Percentiles rank a stretch among this genome's conserved stretches.
These are phyloP conservation scores for Centella asiatica DNA, from an alignment of 129 eudicot genomes.

Conservation along the genomic window DNA sequence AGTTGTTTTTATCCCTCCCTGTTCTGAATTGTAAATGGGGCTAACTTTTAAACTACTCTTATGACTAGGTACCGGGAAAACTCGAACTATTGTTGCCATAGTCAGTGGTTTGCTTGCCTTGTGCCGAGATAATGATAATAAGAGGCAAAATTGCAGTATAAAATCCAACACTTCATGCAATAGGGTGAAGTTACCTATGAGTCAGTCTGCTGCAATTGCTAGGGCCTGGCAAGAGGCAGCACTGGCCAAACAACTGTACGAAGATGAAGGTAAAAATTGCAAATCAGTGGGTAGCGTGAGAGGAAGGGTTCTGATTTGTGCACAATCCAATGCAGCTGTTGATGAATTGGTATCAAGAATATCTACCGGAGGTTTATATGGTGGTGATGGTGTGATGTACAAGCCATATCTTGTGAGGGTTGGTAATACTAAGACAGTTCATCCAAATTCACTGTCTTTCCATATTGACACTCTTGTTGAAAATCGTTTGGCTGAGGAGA, in stretches of 20 bases:
- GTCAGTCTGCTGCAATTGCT: constrained; percentile 86
- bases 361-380: constrained; percentile 74
- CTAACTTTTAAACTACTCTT: background rate
- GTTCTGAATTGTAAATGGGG: background rate
- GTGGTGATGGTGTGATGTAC: constrained; percentile 62
- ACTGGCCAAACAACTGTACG: constrained; percentile 71
- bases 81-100: constrained; percentile 87
- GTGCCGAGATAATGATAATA: constrained; percentile 24
- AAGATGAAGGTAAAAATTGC: constrained; percentile 26
- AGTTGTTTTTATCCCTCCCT: no score
- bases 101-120: constrained; percentile 75
- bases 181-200: constrained; percentile 28
- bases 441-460: constrained; percentile 70
- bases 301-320: constrained; percentile 85
- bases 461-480: constrained; percentile 92
- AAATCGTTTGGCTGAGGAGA: constrained; percentile 57
- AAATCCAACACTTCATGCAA: constrained; percentile 18
- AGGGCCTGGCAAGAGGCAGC: constrained; percentile 99
- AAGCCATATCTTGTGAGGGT: constrained; percentile 98
- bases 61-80: constrained; percentile 84
- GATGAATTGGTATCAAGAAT: constrained; percentile 93
- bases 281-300: constrained; percentile 27
- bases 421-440: constrained; percentile 94
- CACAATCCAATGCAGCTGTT: constrained; percentile 98
- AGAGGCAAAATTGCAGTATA: constrained; percentile 25